Base-by-base conservation (phyloP, 352 stramenopile species). In the Proteromonas lacertae region DNA sequence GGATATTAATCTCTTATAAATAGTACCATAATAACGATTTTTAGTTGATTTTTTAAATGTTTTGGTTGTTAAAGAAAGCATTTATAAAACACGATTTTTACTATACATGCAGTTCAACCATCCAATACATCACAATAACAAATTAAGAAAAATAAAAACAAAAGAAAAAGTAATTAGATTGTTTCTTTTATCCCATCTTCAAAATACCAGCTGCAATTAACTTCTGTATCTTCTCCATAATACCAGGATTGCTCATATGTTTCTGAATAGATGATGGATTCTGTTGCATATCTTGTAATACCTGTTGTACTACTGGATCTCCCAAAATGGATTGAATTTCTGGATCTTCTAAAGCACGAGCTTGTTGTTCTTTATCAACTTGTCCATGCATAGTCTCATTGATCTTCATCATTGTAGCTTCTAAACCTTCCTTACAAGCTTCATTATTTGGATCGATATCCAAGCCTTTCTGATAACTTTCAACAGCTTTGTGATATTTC, bases 201-300 rank as follows among this genome's bases (percentile, higher is more conserved):
- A 99, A 48, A 39, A 99, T 66, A 40, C 88, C 88, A 18, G 84
- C 74, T 19, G 79, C 80, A 56, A 99, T 92, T 21, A 99, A 63
- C 56, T 93, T 96, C 47, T 97, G 64, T 46, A 99, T 93, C 64
- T 97, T 97, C 14, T 60, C 64, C 53, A 77, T 66, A 31, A 99
- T 86, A 22, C 47, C 57, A 0, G 73, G 55, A 62, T 97, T 80
- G 44, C 67, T 50, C 60, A 99, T 62, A 45, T 90, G 77, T 51
- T 86, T 54, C 53, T 67, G 51, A 13, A 72, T 76, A 1, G 64
- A 60, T 18, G 46, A 45, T 2, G 80, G 81, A 60, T 95, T 88
- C 36, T 78, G 71, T 51, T 89, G 71, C 51, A 97, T 89, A 53
- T 97, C 82, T 45, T 78, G 70, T 28, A 99, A 62, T 36, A 93